Percentiles rank a stretch among this genome's conserved stretches.
Conservation (phyloP, 108 stramenopile species). For the Fragilaria crotonensis region DNA sequence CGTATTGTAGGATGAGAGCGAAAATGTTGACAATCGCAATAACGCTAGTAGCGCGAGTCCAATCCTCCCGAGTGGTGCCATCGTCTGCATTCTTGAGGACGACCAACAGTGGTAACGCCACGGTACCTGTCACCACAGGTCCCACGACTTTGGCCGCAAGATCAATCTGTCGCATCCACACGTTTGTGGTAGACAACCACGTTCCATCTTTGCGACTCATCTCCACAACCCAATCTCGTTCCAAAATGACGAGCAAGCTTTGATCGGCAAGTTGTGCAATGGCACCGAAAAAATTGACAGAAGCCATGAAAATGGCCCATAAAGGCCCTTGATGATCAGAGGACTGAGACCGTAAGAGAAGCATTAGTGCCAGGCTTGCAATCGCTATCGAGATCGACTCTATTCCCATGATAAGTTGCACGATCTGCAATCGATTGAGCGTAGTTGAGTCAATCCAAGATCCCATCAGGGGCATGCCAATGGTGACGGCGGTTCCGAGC, state of each 20-base stretch:
- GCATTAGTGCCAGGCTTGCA: conserved; percentile 32
- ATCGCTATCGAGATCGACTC: conserved; percentile 34
- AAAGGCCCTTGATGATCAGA: not conserved
- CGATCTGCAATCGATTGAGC: conserved; percentile 36
- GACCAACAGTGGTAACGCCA: no score
- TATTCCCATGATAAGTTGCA: conserved; percentile 32
- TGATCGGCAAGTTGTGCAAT: conserved; percentile 29
- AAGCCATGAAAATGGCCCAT: not conserved
- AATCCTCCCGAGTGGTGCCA: conserved; percentile 15
- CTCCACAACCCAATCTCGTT: conserved; percentile 65
- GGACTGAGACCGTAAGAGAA: conserved; percentile 7
- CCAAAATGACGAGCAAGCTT: conserved; percentile 47
- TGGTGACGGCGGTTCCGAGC: conserved; percentile 19
- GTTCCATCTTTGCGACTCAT: conserved; percentile 27
- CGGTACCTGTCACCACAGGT: conserved; percentile 40
- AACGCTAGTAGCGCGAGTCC: conserved; percentile 28
- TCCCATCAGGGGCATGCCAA: conserved; percentile 16
- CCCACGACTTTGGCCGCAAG: conserved; percentile 43
- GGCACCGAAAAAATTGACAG: conserved; percentile 35
- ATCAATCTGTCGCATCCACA: conserved; percentile 57
- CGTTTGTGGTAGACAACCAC: conserved; percentile 55
- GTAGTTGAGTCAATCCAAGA: conserved; percentile 1
- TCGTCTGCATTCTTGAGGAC: no score
- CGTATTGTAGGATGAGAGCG: conserved; percentile 45
- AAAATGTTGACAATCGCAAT: conserved; percentile 37